A percentile compares a stretch with the other conserved stretches of the same genome.
Evolutionary conservation across 192 early-diverging fungal species (phyloP).

Genomic region (Phlyctochytrium planicorne): DNA sequence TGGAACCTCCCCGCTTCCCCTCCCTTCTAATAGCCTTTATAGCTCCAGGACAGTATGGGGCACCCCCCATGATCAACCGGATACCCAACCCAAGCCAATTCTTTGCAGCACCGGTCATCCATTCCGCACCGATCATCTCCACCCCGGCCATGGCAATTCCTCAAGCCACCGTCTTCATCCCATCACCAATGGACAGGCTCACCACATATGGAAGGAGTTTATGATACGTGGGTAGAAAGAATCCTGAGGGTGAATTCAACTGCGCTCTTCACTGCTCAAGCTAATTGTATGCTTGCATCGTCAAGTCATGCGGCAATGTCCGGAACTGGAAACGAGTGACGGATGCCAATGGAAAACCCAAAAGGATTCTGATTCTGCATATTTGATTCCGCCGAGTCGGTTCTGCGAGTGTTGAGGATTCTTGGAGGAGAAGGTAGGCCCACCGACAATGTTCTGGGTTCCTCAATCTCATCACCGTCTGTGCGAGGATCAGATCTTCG

Average conservation of each 20-base stretch:
- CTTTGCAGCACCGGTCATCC: too few relatives aligned
- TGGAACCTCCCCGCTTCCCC: too few relatives aligned
- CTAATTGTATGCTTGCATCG: conserved; percentile 2
- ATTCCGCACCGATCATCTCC: too few relatives aligned
- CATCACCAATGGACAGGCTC: conserved; percentile 54
- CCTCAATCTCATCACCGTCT: too few relatives aligned
- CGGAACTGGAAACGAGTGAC: conserved; percentile 68
- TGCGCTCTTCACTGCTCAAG: conserved; percentile 10
- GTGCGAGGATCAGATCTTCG: too few relatives aligned
- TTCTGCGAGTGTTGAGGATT: conserved; percentile 63
- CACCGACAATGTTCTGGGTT: conserved; percentile 1
- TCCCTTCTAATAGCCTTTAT: too few relatives aligned
- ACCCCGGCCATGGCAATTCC: too few relatives aligned
- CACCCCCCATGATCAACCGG: too few relatives aligned
- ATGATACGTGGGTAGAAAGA: conserved; percentile 64
- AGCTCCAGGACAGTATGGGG: too few relatives aligned
- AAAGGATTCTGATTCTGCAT: conserved; percentile 76
- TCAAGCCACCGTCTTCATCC: too few relatives aligned
- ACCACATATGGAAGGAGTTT: conserved; percentile 69
- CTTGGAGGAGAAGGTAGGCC: conserved; percentile 58
- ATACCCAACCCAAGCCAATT: too few relatives aligned
- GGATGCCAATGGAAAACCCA: conserved; percentile 59
- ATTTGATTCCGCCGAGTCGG: conserved; percentile 63
- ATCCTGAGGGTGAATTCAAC: conserved; percentile 54
- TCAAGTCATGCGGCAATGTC: conserved; percentile 66